Conservation (phyloP, 106 monocot genomes). For the Dendrobium huoshanense region DNA sequence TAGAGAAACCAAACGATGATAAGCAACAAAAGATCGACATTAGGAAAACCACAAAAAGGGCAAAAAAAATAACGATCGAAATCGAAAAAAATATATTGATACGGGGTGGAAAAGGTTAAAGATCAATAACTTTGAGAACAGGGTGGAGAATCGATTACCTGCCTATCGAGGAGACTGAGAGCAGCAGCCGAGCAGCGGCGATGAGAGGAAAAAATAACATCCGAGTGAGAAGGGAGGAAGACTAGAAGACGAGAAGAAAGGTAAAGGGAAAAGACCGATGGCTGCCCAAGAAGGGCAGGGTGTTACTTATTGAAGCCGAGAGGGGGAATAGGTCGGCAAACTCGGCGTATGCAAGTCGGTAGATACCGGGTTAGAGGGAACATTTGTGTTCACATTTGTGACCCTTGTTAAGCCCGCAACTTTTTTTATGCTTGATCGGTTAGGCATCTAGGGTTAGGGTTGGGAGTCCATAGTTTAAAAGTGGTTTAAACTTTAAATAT, state of each 20-base stretch:
- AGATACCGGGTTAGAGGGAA: not conserved
- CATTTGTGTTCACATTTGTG: too few species aligned
- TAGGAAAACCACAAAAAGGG: not conserved
- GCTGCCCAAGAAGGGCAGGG: not conserved
- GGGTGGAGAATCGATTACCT: not conserved
- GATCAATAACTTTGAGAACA: not conserved
- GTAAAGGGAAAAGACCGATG: not conserved
- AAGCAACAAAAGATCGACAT: not conserved
- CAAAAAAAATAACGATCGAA: not conserved
- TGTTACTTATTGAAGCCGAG: not conserved
- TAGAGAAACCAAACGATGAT: slow-evolving; percentile 4
- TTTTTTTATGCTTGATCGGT: not conserved
- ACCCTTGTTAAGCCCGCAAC: not conserved
- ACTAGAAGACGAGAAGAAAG: not conserved
- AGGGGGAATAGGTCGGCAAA: slow-evolving; percentile 5
- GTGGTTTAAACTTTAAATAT: too few species aligned
- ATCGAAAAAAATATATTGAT: not conserved
- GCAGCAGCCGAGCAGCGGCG: slow-evolving; percentile 4
- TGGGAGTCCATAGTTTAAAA: not conserved
- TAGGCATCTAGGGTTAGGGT: slow-evolving; percentile 1
- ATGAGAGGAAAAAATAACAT: slow-evolving; percentile 1
- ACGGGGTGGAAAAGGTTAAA: not conserved
- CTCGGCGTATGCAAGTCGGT: not conserved
- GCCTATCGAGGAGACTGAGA: not conserved
- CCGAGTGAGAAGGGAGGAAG: slow-evolving; percentile 6